Evolutionary conservation across 345 rosid genomes (phyloP), one percentile per base, ranked within the genome.

Genomic region (Gossypium raimondii): DNA sequence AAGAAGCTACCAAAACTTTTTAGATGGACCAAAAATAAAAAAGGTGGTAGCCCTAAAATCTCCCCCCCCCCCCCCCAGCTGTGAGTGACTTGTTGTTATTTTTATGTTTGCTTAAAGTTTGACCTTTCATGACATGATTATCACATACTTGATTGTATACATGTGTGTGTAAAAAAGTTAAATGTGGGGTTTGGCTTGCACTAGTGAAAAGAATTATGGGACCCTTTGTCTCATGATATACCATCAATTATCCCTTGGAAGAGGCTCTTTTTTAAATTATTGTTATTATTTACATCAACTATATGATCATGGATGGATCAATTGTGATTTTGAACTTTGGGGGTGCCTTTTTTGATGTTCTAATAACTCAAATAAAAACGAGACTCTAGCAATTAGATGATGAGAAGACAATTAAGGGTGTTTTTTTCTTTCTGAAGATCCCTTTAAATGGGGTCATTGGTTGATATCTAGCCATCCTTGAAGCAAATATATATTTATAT

Each of bases 1-100:
- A 87, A 85, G 93, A 89, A 89, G 85, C 85, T 83, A 86, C 90
- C 91, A 82, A 83, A 80, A 68, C 83, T 63, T 85, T 85, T 74
- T 72, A 74, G 22, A 52, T 67, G 55, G 41, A 34, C 41, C 41
- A 34, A 34, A 34, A 34, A 56, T n/a, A 20, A n/a, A 9, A 61
- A 14, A 10, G 72, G 48, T 64, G 68, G 59, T 67, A 85, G 74
- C 79, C 76, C 77, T 80, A 75, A 74, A 75, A 79, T 78, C 74
- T 34, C 41, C 38, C 38, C 6, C 38, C 38, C 38, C 38, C 27
- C 38, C 38, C 80, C 76, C 80, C 79, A 79, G 82, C 81, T 79
- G 82, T 70, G 41, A 34, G 41, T 34, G 85, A 81, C 77, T 85
- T 85, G 78, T 67, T 79, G 60, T 55, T 55, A n/a, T 56, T 53